These are phyloP conservation scores for Lepiota brunneoincarnata DNA, from an alignment of 768 basidiomycete species.

Conservation along the genomic window DNA sequence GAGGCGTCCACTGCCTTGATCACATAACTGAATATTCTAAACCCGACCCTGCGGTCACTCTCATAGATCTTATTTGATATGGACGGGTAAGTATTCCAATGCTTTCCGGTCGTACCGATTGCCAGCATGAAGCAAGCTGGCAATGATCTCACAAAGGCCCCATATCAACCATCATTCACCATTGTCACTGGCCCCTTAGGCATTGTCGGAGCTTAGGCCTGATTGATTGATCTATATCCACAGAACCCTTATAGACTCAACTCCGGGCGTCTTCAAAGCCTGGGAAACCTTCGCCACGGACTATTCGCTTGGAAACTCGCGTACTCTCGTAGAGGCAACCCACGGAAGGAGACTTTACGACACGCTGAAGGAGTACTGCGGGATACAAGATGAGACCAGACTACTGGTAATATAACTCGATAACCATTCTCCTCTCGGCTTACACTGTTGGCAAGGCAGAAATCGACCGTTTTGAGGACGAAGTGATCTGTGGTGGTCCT, in stretches of 20 bases:
- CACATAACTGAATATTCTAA: background rate
- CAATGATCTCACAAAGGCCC: background rate
- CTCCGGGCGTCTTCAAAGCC: slow-evolving; percentile 75
- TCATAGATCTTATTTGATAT: slow-evolving; percentile 65
- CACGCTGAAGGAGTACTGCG: slow-evolving; percentile 69
- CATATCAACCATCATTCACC: slow-evolving; percentile 6
- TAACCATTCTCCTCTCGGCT: slow-evolving; percentile 2
- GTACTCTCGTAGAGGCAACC: slow-evolving; percentile 50
- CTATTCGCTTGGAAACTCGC: slow-evolving; percentile 52
- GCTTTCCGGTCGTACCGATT: background rate
- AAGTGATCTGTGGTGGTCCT: slow-evolving; percentile 65
- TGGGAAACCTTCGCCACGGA: slow-evolving; percentile 71
- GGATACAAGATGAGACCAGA: slow-evolving; percentile 52
- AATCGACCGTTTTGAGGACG: slow-evolving; percentile 74
- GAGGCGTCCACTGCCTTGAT: slow-evolving; percentile 20
- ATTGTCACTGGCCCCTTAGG: background rate
- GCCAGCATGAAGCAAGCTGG: background rate
- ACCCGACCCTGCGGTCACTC: slow-evolving; percentile 2
- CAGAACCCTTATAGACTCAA: slow-evolving; percentile 79
- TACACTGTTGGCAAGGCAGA: slow-evolving; percentile 45
- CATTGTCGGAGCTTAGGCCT: background rate
- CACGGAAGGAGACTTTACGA: slow-evolving; percentile 80
- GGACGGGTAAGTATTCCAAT: slow-evolving; percentile 50
- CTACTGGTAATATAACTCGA: slow-evolving; percentile 40
- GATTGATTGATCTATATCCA: slow-evolving; percentile 3